phyloP scores from a whole-genome alignment of 2,329 filamentous ascomycete genomes.

The Sarocladium oryzae region DNA sequence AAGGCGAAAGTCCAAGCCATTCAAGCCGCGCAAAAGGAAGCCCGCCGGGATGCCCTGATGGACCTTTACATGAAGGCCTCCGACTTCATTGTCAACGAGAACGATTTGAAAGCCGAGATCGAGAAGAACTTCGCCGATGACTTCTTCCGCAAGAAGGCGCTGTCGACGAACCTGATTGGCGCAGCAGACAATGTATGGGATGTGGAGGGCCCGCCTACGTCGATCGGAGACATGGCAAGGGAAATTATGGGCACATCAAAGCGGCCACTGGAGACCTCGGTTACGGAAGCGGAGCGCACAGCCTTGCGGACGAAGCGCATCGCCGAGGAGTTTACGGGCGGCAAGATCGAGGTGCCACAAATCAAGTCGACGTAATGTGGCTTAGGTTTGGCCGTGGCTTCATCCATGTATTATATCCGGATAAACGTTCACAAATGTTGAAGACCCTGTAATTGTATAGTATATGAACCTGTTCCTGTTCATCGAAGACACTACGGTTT shows the following conservation, averaged over 20 bases:
- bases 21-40: slow-evolving; percentile 30
- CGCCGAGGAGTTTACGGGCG: slow-evolving; percentile 53
- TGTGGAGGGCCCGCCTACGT: slow-evolving; percentile 36
- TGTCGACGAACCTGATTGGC: slow-evolving; percentile 22
- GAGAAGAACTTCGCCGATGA: slow-evolving; percentile 69
- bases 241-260: slow-evolving; percentile 26
- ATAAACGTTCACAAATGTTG: neutral
- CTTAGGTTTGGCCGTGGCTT: neutral
- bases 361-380: neutral
- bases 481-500: too few relatives aligned
- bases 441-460: neutral
- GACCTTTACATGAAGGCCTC: slow-evolving; percentile 85
- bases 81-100: slow-evolving; percentile 77
- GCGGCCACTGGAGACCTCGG: slow-evolving; percentile 29
- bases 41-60: slow-evolving; percentile 65
- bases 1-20: slow-evolving; percentile 28
- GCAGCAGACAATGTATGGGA: slow-evolving; percentile 48
- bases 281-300: slow-evolving; percentile 37
- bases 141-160: slow-evolving; percentile 35
- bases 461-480: too few relatives aligned
- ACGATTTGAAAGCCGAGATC: slow-evolving; percentile 66
- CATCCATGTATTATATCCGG: neutral
- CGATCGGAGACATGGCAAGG: slow-evolving; percentile 38
- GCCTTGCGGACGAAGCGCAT: slow-evolving; percentile 47
- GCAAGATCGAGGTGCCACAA: slow-evolving; percentile 39